A percentile compares a stretch with the other conserved stretches of the same genome.
Evolutionary conservation across 306 rosid species (phyloP).

Genomic region (Corylus americana): DNA sequence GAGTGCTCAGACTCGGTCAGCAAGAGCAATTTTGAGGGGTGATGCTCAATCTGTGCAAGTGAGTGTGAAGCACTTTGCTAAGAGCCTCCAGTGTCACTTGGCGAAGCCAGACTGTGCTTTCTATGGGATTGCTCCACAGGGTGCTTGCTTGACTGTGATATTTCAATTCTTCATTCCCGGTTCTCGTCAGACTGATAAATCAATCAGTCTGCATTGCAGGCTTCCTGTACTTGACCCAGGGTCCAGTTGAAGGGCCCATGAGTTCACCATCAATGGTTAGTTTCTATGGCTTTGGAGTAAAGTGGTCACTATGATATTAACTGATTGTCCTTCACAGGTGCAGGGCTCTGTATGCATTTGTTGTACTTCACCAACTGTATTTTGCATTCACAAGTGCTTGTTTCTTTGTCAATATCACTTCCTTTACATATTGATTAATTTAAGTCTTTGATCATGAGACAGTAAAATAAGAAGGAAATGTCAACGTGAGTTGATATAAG

Average conservation of each 20-base stretch:
- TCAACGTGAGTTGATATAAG: background rate
- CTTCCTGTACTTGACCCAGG: constrained; percentile 85
- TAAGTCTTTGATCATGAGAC: background rate
- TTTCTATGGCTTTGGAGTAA: background rate
- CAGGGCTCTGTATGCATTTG: background rate
- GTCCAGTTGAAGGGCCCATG: constrained; percentile 41
- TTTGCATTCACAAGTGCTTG: background rate
- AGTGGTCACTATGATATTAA: background rate
- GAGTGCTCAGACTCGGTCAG: constrained; percentile 72
- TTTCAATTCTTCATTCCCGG: constrained; percentile 70
- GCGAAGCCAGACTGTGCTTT: constrained; percentile 96
- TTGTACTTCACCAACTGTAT: background rate
- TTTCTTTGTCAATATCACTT: background rate
- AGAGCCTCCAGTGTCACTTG: constrained; percentile 87
- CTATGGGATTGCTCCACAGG: constrained; percentile 84
- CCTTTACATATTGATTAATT: background rate
- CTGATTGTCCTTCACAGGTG: background rate
- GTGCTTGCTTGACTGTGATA: constrained; percentile 77
- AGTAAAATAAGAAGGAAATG: background rate
- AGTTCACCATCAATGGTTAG: background rate
- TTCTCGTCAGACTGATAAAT: constrained; percentile 77
- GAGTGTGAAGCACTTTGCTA: constrained; percentile 88
- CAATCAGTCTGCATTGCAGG: constrained; percentile 94
- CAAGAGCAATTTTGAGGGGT: constrained; percentile 65
- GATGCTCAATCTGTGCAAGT: constrained; percentile 89